Percentiles rank a stretch among this genome's conserved stretches.
Evolutionary conservation across 192 early-diverging fungal genomes (phyloP).

Genomic region (Backusella morwellensis): DNA sequence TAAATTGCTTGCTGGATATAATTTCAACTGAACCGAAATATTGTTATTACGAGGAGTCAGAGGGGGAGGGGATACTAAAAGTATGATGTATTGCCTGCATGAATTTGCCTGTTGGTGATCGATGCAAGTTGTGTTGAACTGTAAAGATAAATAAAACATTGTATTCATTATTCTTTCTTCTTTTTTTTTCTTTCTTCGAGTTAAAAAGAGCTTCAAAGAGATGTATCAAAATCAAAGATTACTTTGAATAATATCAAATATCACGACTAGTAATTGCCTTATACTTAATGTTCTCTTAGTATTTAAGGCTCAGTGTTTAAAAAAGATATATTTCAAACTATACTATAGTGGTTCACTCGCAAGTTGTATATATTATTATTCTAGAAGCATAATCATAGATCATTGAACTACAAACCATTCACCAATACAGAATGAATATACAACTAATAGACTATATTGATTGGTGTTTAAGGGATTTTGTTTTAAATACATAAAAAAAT

Average conservation of each 20-base stretch:
- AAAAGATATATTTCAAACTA: conserved; percentile 5
- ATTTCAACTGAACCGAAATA: neutral
- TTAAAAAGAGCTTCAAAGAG: neutral
- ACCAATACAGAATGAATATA: neutral
- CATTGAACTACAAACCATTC: neutral
- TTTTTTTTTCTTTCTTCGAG: neutral
- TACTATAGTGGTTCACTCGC: neutral
- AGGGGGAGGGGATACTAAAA: too few relatives aligned
- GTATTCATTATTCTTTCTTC: neutral
- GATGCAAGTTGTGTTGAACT: neutral
- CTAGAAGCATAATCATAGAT: too few relatives aligned
- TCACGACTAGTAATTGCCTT: too few relatives aligned
- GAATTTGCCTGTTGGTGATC: neutral
- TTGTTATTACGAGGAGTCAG: neutral
- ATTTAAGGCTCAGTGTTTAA: neutral
- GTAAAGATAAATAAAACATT: neutral
- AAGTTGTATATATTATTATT: neutral
- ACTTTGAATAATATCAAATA: too few relatives aligned
- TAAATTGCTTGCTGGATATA: neutral
- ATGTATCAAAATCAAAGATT: too few relatives aligned
- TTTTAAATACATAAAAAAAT: too few relatives aligned
- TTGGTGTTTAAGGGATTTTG: too few relatives aligned
- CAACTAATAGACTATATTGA: neutral
- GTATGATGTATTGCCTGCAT: neutral
- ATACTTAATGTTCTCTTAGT: neutral